Evolutionary conservation across 805 yeast species (phyloP), one percentile per base, ranked within the genome.

Genomic region (Candida boidinii): DNA sequence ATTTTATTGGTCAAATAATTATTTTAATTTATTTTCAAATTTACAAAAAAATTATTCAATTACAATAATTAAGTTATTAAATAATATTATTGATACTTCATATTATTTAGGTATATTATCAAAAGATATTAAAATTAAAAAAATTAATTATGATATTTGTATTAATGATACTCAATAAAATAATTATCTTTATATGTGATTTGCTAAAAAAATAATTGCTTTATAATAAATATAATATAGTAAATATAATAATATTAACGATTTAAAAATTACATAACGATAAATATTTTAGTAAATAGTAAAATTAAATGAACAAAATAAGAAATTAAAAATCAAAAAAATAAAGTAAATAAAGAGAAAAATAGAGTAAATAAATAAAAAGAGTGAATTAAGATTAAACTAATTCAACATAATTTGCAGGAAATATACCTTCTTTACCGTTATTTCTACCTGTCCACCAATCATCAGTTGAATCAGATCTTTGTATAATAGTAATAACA

Each of bases 361-460:
- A 18, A 23, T 28, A 31, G 10, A 35, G 4, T 18, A 10, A 15
- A 12, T 6, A 10, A 17, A 27, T 12, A n/a, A 12, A 18, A 29
- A 11, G 15, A 14, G 24, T n/a, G 28, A 10, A 23, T 19, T 26
- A 17, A 19, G 21, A 21, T 46, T 51, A 79, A 33, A 76, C 72
- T 47, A 88, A 58, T 53, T 88, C 94, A 27, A 90, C 96, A 52
- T 90, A 90, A 55, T 90, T 90, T 3, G 98, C 98, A 8, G 98
- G 98, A 70, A 90, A 90, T 16, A 88, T 88, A 27, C 98, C 98
- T 47, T 84, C 85, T 39, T 60, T 61, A 10, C 94, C 90, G 44
- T 82, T 83, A 34, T 76, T 64, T 53, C 82, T 76, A 18, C 98
- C 98, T 0, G 96, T 86, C 98, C 98, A 92, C 98, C 98, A 92